Evolutionary conservation across 1,284 basidiomycete genomes (phyloP).

Genomic region (Apiotrichum veenhuisii): DNA sequence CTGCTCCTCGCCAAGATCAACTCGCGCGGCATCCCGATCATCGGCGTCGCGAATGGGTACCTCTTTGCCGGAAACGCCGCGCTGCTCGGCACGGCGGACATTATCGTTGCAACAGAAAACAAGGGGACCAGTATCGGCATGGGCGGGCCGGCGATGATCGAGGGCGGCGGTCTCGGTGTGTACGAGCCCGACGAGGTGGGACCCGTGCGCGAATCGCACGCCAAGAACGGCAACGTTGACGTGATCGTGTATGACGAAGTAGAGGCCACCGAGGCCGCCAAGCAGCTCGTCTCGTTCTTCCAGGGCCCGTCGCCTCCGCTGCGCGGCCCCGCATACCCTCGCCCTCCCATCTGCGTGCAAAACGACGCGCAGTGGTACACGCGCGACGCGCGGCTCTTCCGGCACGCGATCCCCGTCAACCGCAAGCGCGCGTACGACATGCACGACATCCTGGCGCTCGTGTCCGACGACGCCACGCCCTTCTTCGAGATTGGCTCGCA

Average conservation of each 20-base stretch:
- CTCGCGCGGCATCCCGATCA: slow-evolving; percentile 18
- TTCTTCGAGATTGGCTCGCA: slow-evolving; percentile 20
- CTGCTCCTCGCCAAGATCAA: slow-evolving; percentile 15
- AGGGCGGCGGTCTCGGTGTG: slow-evolving; percentile 17
- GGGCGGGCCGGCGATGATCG: slow-evolving; percentile 22
- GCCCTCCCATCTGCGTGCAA: neutral
- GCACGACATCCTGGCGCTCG: slow-evolving; percentile 14
- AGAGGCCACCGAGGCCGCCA: slow-evolving; percentile 17
- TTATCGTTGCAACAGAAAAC: slow-evolving; percentile 19
- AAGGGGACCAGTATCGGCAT: slow-evolving; percentile 18
- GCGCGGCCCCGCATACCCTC: neutral
- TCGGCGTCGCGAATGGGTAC: slow-evolving; percentile 20
- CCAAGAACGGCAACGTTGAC: slow-evolving; percentile 22
- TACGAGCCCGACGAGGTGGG: slow-evolving; percentile 19
- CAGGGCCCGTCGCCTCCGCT: slow-evolving; percentile 2
- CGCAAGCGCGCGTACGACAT: slow-evolving; percentile 22
- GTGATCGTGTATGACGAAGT: slow-evolving; percentile 17
- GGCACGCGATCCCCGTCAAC: slow-evolving; percentile 17
- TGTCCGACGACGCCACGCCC: slow-evolving; percentile 19
- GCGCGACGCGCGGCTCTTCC: slow-evolving; percentile 16
- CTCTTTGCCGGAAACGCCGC: slow-evolving; percentile 21
- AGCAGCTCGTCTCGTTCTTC: slow-evolving; percentile 18
- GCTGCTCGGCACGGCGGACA: slow-evolving; percentile 13
- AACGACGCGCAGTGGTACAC: slow-evolving; percentile 4
- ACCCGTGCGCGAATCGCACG: slow-evolving; percentile 13